A percentile compares a stretch with the other conserved stretches of the same genome.
Evolutionary conservation across 1,284 basidiomycete species (phyloP).

Genomic region (Ustilago nuda): DNA sequence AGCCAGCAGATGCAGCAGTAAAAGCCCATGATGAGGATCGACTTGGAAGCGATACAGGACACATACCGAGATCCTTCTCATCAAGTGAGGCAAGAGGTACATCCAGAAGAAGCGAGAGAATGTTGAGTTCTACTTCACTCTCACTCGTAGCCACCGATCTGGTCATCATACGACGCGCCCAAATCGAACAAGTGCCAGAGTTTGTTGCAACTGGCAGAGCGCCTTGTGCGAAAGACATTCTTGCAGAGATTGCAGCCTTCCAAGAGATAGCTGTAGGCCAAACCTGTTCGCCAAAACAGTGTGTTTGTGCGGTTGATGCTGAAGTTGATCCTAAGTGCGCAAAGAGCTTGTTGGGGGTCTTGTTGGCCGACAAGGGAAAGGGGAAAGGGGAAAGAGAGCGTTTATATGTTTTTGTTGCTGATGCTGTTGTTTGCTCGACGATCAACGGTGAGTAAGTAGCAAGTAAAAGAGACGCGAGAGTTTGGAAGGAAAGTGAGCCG

Average conservation of each 20-base stretch:
- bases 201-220: constrained; percentile 3
- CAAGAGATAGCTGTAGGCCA: neutral
- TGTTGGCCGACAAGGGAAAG: neutral
- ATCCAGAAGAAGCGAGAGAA: constrained; percentile 39
- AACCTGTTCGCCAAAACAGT: neutral
- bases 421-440: neutral
- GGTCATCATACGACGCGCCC: constrained; percentile 38
- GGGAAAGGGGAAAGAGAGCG: constrained; percentile 9
- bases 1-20: neutral
- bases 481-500: constrained; percentile 1
- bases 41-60: constrained; percentile 15
- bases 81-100: constrained; percentile 29
- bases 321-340: neutral
- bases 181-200: constrained; percentile 26
- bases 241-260: constrained; percentile 15
- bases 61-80: constrained; percentile 3
- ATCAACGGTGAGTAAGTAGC: neutral
- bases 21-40: constrained; percentile 10
- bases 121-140: constrained; percentile 41
- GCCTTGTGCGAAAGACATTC: constrained; percentile 21
- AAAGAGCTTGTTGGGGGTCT: neutral
- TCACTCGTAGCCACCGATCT: constrained; percentile 20
- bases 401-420: neutral
- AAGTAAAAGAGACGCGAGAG: constrained; percentile 5
- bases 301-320: neutral